These are phyloP conservation scores for Dunaliella salina DNA, from an alignment of 163 green algal species.

Conservation along the genomic window DNA sequence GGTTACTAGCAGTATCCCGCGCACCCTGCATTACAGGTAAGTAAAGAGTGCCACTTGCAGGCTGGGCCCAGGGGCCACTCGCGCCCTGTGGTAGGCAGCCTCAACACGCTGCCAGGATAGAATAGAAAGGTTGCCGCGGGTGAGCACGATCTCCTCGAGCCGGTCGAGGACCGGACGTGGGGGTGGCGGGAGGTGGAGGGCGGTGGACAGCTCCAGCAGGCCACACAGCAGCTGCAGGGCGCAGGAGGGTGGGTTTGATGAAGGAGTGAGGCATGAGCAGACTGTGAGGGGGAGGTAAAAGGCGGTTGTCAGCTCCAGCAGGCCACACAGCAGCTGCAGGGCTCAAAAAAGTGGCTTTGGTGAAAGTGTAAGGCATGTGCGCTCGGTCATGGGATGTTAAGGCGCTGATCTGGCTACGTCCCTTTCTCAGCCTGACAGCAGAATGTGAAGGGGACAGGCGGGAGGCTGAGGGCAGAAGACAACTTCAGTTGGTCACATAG, in stretches of 20 bases:
- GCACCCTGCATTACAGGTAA: not conserved
- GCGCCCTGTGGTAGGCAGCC: not conserved
- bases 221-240: not conserved
- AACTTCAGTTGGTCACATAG: not conserved
- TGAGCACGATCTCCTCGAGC: not conserved
- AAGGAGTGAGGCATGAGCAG: too few species aligned
- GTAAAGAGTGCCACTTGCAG: not conserved
- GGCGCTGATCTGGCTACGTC: too few species aligned
- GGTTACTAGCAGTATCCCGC: too few species aligned
- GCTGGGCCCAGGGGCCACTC: not conserved
- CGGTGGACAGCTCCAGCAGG: not conserved
- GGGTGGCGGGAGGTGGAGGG: not conserved
- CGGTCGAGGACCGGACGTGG: not conserved
- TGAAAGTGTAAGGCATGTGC: too few species aligned
- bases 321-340: not conserved
- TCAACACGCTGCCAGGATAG: not conserved
- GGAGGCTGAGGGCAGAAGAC: not conserved
- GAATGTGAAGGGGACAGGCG: too few species aligned
- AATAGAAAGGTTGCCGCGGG: not conserved
- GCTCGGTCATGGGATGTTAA: too few species aligned
- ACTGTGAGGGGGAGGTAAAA: not conserved
- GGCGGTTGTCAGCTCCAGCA: not conserved
- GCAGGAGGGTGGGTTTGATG: too few species aligned
- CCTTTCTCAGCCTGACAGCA: too few species aligned
- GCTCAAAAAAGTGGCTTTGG: too few species aligned